phyloP scores from a whole-genome alignment of 208 protist species.

The Leishmania mexicana region DNA sequence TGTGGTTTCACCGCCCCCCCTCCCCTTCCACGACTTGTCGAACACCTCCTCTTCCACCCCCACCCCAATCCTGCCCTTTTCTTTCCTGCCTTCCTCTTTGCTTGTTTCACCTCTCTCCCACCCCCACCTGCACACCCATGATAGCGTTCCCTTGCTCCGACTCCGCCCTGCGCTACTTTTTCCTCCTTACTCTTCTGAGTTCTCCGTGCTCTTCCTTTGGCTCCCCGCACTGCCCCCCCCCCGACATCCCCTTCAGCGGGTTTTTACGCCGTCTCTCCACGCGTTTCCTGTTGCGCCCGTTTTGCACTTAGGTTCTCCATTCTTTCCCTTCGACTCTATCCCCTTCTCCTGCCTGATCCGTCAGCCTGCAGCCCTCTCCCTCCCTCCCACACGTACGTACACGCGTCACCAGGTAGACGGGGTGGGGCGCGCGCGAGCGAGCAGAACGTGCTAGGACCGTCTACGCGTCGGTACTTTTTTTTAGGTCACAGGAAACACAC shows the following conservation, averaged over 20 bases:
- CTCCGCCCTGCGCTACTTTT: neutral
- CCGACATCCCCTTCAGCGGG: neutral
- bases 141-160: neutral
- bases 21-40: neutral
- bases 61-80: neutral
- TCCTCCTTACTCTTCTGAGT: neutral
- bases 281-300: neutral
- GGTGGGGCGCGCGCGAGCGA: no score
- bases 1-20: neutral
- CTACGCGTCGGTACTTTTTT: neutral
- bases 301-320: neutral
- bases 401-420: no score
- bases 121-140: neutral
- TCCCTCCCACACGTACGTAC: neutral
- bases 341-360: neutral
- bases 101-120: neutral
- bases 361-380: neutral
- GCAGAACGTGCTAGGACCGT: no score
- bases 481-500: neutral
- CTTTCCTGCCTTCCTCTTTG: neutral
- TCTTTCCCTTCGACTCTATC: neutral
- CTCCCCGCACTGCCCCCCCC: neutral
- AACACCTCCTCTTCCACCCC: neutral
- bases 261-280: neutral
- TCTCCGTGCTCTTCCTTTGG: neutral